Evolutionary conservation across 192 early-diverging fungal genomes (phyloP).

Genomic region (Umbelopsis sp.): DNA sequence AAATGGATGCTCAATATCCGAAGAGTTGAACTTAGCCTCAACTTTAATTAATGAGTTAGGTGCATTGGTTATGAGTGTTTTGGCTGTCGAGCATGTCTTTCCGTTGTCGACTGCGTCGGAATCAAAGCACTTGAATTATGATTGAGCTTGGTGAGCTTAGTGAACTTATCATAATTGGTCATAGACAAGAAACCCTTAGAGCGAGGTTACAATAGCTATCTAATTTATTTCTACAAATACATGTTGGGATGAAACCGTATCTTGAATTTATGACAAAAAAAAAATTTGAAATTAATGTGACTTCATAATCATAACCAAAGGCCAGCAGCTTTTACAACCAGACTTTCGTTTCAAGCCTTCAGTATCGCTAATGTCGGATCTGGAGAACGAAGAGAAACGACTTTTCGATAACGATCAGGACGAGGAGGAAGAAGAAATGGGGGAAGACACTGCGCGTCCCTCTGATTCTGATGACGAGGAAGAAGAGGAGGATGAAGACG

Average conservation of each 20-base stretch:
- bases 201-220: no score
- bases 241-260: neutral
- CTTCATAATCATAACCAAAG: constrained; percentile 14
- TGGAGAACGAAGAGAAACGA: constrained; percentile 45
- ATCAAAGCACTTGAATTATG: no score
- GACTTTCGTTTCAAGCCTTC: constrained; percentile 10
- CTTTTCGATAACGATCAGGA: constrained; percentile 51
- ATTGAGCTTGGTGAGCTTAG: no score
- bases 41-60: no score
- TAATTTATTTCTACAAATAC: no score
- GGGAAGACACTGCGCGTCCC: constrained; percentile 54
- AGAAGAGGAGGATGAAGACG: constrained; percentile 58
- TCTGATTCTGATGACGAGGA: constrained; percentile 71
- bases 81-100: no score
- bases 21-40: no score
- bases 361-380: constrained; percentile 7
- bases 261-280: neutral
- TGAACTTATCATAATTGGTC: no score
- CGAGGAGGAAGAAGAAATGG: constrained; percentile 59
- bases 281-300: constrained; percentile 1
- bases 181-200: no score
- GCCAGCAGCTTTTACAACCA: neutral
- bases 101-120: no score
- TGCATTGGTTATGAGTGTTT: no score
- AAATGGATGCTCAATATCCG: no score